These are phyloP conservation scores for Drosera spatulata DNA, from an alignment of 179 eudicot genomes.

Conservation along the genomic window DNA sequence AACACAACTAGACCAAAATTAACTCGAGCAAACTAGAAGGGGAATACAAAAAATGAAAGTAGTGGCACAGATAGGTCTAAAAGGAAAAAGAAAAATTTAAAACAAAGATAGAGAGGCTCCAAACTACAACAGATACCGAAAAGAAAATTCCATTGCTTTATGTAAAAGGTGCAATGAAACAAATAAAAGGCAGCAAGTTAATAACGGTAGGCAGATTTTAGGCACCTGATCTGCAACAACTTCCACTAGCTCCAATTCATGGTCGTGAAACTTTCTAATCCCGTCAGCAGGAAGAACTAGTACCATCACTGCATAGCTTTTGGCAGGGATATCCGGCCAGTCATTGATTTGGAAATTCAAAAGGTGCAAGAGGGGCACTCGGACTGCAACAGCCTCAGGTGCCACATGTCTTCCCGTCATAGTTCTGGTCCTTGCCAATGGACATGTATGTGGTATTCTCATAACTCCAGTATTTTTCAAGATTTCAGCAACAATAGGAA, in stretches of 20 bases:
- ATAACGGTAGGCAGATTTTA: not conserved
- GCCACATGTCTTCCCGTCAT: conserved; percentile 19
- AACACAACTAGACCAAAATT: no score
- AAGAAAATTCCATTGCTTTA: no score
- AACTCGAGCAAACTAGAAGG: no score
- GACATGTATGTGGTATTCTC: conserved; percentile 27
- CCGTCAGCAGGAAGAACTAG: conserved; percentile 36
- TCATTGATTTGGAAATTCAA: conserved; percentile 33
- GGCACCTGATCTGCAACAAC: conserved; percentile 48
- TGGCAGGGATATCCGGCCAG: conserved; percentile 32
- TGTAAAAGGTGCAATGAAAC: not conserved
- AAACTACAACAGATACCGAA: no score
- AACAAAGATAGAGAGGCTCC: no score
- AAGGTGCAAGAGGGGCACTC: conserved; percentile 41
- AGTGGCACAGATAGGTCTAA: no score
- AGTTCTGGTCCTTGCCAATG: conserved; percentile 24
- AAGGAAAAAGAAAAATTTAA: no score
- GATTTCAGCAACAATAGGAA: conserved; percentile 20
- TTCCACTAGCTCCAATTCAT: conserved; percentile 51
- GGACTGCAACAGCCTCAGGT: conserved; percentile 41
- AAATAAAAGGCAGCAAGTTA: not conserved
- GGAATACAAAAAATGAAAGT: no score
- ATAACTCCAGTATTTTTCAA: conserved; percentile 28
- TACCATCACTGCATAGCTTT: conserved; percentile 48
- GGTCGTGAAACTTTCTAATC: conserved; percentile 34